A percentile compares a stretch with the other conserved stretches of the same genome.
Evolutionary conservation across 1,284 basidiomycete genomes (phyloP).

Genomic region (Trichosporon inkin): DNA sequence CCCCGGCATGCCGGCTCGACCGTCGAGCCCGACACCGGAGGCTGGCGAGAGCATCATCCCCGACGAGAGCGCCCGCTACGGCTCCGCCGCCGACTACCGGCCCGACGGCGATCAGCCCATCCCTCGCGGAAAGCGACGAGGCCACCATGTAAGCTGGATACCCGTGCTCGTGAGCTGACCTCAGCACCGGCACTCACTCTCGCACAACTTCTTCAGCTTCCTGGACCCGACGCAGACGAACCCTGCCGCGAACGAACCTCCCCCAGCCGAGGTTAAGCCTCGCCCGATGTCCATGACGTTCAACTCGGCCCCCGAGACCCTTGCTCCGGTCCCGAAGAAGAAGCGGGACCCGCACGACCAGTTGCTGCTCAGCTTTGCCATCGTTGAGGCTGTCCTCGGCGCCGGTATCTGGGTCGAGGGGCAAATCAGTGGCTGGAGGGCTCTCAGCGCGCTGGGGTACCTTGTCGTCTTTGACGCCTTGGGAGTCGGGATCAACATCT

Average conservation of each 20-base stretch:
- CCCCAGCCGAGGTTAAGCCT: slow-evolving; percentile 17
- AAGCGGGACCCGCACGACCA: slow-evolving; percentile 46
- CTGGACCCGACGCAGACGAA: slow-evolving; percentile 59
- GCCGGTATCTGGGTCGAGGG: slow-evolving; percentile 79
- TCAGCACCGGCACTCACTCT: slow-evolving; percentile 81
- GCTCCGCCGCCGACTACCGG: slow-evolving; percentile 6
- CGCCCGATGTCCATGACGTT: slow-evolving; percentile 25
- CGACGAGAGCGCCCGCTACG: slow-evolving; percentile 18
- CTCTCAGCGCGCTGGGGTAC: slow-evolving; percentile 87
- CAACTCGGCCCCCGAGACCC: slow-evolving; percentile 25
- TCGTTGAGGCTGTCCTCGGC: slow-evolving; percentile 54
- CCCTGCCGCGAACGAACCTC: slow-evolving; percentile 17
- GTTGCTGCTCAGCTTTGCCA: slow-evolving; percentile 49
- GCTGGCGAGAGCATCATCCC: slow-evolving; percentile 32
- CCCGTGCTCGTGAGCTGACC: neutral
- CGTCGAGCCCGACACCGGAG: slow-evolving; percentile 17
- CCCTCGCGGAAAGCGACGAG: slow-evolving; percentile 57
- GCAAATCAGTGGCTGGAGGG: slow-evolving; percentile 79
- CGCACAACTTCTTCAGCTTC: slow-evolving; percentile 89
- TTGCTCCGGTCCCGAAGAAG: slow-evolving; percentile 32
- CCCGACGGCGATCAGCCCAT: slow-evolving; percentile 27
- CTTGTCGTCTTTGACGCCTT: slow-evolving; percentile 92
- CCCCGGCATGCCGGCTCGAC: slow-evolving; percentile 56
- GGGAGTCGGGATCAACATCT: slow-evolving; percentile 62
- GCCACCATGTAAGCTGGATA: slow-evolving; percentile 61